These are phyloP conservation scores for Panicum virgatum DNA, from an alignment of 202 grass and related monocot species.

Conservation along the genomic window DNA sequence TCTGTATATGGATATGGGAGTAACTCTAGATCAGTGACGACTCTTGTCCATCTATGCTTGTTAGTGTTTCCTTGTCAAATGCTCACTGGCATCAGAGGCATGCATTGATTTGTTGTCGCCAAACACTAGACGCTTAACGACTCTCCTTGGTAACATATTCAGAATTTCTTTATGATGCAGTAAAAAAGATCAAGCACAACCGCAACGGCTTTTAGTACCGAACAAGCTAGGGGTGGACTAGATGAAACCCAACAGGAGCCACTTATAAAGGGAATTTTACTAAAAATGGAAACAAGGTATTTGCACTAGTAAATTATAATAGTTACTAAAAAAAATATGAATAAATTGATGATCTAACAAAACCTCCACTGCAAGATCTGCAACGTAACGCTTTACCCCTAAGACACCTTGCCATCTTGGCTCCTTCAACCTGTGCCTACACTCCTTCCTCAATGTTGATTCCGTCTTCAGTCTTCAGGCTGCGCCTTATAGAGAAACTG, in stretches of 20 bases:
- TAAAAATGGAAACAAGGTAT: neutral
- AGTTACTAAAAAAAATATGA: neutral
- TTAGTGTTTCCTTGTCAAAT: neutral
- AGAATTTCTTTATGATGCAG: neutral
- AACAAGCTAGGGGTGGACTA: neutral
- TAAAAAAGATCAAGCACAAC: neutral
- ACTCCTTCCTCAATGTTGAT: neutral
- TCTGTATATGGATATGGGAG: neutral
- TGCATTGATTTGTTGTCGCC: neutral
- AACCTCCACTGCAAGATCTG: no score
- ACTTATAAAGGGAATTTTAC: neutral
- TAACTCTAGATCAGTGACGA: neutral
- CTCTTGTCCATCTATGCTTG: neutral
- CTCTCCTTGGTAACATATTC: neutral
- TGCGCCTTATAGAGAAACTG: no score
- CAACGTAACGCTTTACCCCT: no score
- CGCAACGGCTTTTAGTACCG: neutral
- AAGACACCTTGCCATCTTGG: neutral
- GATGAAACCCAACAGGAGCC: neutral
- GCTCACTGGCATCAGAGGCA: neutral
- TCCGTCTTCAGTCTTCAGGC: neutral
- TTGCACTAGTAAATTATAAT: neutral
- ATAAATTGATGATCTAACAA: no score
- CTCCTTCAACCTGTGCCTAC: no score
- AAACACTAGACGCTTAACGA: neutral